Evolutionary conservation across 1,284 basidiomycete genomes (phyloP).

Genomic region (Neotropicomus parvogracilis): DNA sequence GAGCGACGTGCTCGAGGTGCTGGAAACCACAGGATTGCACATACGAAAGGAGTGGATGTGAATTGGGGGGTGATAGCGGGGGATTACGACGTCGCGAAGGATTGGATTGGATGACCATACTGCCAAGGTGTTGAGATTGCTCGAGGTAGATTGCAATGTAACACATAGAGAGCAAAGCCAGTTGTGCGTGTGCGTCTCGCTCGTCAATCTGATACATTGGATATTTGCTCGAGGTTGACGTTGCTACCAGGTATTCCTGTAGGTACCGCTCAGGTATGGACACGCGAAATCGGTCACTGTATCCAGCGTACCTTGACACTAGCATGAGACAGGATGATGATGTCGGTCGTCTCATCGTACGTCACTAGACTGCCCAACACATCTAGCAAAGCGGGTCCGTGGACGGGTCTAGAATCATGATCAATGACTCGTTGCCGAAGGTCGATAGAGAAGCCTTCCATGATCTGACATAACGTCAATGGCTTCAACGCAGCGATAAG

Average conservation of each 20-base stretch:
- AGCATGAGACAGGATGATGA: background rate
- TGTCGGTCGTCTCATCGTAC: background rate
- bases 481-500: constrained; percentile 6
- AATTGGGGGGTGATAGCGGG: background rate
- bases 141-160: background rate
- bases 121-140: no score
- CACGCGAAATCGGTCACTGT: background rate
- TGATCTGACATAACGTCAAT: constrained; percentile 9
- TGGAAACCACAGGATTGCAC: background rate
- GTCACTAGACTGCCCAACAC: background rate
- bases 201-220: background rate
- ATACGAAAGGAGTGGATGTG: no score
- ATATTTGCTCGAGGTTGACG: background rate
- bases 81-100: background rate
- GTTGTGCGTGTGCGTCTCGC: background rate
- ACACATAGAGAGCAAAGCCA: constrained; percentile 7
- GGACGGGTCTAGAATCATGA: background rate
- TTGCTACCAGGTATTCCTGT: constrained; percentile 4
- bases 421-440: background rate
- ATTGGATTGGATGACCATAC: no score
- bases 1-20: constrained; percentile 2
- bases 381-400: constrained; percentile 10
- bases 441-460: constrained; percentile 11
- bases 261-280: no score
- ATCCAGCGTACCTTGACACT: background rate